Conservation (phyloP, 2,329 filamentous ascomycete genomes). For the Alternaria sp. region DNA sequence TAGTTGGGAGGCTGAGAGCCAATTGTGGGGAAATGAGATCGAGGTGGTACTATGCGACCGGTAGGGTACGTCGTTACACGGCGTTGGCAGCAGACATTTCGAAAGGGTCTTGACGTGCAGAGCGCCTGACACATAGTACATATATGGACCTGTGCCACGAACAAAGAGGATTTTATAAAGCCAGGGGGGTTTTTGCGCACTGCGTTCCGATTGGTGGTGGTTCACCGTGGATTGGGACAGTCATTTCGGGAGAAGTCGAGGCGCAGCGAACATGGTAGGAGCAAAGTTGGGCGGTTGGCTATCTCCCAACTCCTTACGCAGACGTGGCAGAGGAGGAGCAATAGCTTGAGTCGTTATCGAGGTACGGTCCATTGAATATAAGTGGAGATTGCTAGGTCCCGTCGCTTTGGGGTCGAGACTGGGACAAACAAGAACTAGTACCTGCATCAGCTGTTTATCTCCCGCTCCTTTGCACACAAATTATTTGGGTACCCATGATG, state of each 20-base stretch:
- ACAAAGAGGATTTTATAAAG: conserved; percentile 12
- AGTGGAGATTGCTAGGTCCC: conserved; percentile 4
- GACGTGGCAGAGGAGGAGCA: neutral
- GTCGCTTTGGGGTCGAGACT: neutral
- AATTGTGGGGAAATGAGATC: conserved; percentile 12
- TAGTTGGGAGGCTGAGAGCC: conserved; percentile 1
- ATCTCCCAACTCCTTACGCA: neutral
- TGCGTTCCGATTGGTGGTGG: neutral
- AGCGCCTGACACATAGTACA: conserved; percentile 14
- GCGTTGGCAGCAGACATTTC: conserved; percentile 27
- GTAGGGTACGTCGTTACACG: conserved; percentile 33
- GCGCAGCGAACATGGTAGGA: conserved; percentile 1
- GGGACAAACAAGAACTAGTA: conserved; percentile 11
- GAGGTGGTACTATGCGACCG: conserved; percentile 19
- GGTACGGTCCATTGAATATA: neutral
- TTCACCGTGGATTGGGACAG: neutral
- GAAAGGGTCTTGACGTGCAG: conserved; percentile 41
- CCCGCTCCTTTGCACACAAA: conserved; percentile 5
- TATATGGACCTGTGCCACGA: conserved; percentile 3
- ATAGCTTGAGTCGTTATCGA: neutral
- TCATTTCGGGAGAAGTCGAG: conserved; percentile 2
- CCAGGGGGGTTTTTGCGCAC: neutral
- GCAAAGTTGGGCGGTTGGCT: conserved; percentile 2
- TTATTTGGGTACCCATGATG: neutral
- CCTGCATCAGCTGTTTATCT: conserved; percentile 14